These are phyloP conservation scores for Emericellopsis cladophorae DNA, from an alignment of 2,329 filamentous ascomycete species.

Conservation along the genomic window DNA sequence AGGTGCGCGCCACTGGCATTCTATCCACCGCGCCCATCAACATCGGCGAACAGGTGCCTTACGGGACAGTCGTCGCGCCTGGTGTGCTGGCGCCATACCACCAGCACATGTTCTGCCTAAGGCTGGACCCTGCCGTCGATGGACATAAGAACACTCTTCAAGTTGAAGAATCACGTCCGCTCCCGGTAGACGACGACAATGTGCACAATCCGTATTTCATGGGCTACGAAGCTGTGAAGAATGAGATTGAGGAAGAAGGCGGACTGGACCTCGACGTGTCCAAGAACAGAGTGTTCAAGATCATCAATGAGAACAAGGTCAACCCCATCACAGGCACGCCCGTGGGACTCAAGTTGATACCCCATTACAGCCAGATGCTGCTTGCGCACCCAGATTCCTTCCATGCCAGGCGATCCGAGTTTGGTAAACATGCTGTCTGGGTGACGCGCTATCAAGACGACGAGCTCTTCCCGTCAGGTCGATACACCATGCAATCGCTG, in stretches of 20 bases:
- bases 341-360: constrained; percentile 31
- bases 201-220: constrained; percentile 38
- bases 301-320: constrained; percentile 27
- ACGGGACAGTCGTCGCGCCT: constrained; percentile 47
- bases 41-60: constrained; percentile 32
- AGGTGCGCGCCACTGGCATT: constrained; percentile 29
- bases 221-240: constrained; percentile 28
- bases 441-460: constrained; percentile 28
- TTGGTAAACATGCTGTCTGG: constrained; percentile 29
- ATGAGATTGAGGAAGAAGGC: constrained; percentile 25
- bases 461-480: constrained; percentile 28
- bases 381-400: constrained; percentile 24
- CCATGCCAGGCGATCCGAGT: constrained; percentile 26
- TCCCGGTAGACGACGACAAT: constrained; percentile 28
- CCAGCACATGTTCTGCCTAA: constrained; percentile 53
- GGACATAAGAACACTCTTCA: constrained; percentile 41
- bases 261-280: constrained; percentile 35
- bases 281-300: constrained; percentile 34
- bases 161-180: constrained; percentile 21
- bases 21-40: constrained; percentile 32
- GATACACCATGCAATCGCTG: constrained; percentile 32
- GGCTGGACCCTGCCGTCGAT: constrained; percentile 54
- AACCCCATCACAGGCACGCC: constrained; percentile 30
- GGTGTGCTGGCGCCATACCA: constrained; percentile 54
- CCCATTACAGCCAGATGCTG: constrained; percentile 30